A percentile compares a stretch with the other conserved stretches of the same genome.
These are phyloP conservation scores for Monosporascus sp. DNA, from an alignment of 2,329 filamentous ascomycete genomes.

Conservation along the genomic window DNA sequence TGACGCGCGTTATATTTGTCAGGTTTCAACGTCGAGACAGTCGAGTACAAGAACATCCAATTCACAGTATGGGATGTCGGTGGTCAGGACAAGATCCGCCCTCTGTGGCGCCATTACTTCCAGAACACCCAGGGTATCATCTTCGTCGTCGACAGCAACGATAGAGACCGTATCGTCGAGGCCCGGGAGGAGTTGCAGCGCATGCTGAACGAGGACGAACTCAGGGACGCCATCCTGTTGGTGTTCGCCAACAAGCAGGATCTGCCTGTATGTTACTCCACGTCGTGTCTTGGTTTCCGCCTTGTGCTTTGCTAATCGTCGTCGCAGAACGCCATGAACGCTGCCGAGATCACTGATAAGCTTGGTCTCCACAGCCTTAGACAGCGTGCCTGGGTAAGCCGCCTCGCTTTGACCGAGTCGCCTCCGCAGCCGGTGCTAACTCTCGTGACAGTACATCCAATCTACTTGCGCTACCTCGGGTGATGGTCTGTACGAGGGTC, in stretches of 20 bases:
- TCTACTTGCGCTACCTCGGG: conserved; percentile 97
- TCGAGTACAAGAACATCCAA: conserved; percentile 99
- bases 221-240: conserved; percentile 91
- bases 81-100: conserved; percentile 99
- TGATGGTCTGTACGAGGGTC: conserved; percentile 99
- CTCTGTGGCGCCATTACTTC: conserved; percentile 99
- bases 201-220: conserved; percentile 98
- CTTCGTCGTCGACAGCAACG: conserved; percentile 99
- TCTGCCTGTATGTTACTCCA: conserved; percentile 69
- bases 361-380: conserved; percentile 98
- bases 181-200: conserved; percentile 93
- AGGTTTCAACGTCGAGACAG: conserved; percentile 99
- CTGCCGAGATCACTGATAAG: conserved; percentile 99
- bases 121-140: conserved; percentile 99
- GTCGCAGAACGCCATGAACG: conserved; percentile 94
- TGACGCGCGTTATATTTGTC: conserved; percentile 16
- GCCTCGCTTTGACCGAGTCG: conserved; percentile 1
- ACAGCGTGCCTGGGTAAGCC: conserved; percentile 95
- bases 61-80: conserved; percentile 99
- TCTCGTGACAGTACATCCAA: conserved; percentile 78
- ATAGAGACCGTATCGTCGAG: conserved; percentile 96
- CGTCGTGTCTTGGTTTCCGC: background rate
- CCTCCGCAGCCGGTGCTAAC: conserved; percentile 14
- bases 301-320: conserved; percentile 20
- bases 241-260: conserved; percentile 99